Percentiles rank a stretch among this genome's conserved stretches.
These are phyloP conservation scores for Eragrostis nindensis DNA, from an alignment of 176 grass and related monocot species.

Conservation along the genomic window DNA sequence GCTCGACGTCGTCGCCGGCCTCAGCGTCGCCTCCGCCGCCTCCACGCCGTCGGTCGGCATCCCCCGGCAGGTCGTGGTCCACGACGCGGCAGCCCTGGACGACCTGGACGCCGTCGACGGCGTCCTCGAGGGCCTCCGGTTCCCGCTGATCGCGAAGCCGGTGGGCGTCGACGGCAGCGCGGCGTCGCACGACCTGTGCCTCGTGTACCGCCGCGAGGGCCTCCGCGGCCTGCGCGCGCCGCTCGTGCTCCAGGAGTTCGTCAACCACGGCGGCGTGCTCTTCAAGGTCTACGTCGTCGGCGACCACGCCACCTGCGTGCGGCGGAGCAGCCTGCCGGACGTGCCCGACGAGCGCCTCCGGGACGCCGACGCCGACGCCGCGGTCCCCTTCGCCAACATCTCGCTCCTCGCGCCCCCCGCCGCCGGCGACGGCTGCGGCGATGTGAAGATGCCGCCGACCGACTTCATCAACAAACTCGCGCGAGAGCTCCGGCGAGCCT, in stretches of 20 bases:
- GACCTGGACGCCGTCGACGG: background rate
- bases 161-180: conserved; percentile 62
- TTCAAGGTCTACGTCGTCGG: conserved; percentile 82
- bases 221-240: conserved; percentile 52
- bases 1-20: conserved; percentile 63
- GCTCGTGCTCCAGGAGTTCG: conserved; percentile 82
- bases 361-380: conserved; percentile 26
- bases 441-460: conserved; percentile 48
- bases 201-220: conserved; percentile 64
- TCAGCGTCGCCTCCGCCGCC: conserved; percentile 29
- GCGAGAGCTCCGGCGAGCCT: conserved; percentile 51
- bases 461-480: conserved; percentile 61
- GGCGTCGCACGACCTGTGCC: conserved; percentile 69
- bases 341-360: conserved; percentile 52
- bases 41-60: conserved; percentile 33
- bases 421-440: background rate
- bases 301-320: conserved; percentile 63
- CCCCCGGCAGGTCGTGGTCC: conserved; percentile 51
- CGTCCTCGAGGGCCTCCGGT: conserved; percentile 32
- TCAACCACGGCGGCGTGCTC: conserved; percentile 80
- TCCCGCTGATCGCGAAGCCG: conserved; percentile 86
- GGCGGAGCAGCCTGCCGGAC: conserved; percentile 71
- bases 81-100: conserved; percentile 40
- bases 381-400: conserved; percentile 68
- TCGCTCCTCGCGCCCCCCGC: conserved; percentile 41